Base-by-base conservation (phyloP, 78 protist genomes). In the Dictyostelium discoideum region DNA sequence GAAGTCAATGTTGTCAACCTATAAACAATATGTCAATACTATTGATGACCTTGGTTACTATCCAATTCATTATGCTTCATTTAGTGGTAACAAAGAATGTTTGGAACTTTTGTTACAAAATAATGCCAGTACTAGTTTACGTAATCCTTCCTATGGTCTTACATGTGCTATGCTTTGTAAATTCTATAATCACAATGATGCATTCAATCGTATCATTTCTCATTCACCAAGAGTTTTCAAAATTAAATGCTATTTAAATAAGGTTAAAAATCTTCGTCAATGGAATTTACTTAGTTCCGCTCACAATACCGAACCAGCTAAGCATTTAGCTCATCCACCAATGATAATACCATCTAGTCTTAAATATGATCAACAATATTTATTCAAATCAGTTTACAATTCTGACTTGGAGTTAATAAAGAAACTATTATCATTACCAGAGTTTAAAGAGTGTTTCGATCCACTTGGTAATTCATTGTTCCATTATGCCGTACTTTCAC, bases 21-120 rank as follows among this genome's bases (percentile, higher is more conserved):
- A 87, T 63, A 20, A 67, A 14, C n/a, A 60, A 20, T 40, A 77
- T 13, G 14, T 82, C 13, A 87, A 87, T 40, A 44, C 57, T 18
- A 2, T 26, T 6, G 85, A 79, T 24, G 44, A 50, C 0, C 8
- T 40, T 42, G 85, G 86, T 1, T 79, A 22, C 81, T 87, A 78
- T 60, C 93, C 93, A 37, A 32, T 87, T 18, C 93, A 87, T n/a
- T 87, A 87, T 87, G 93, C 86, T 5, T 73, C 60, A 7, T 13
- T 37, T 9, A 32, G 60, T 54, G 37, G 32, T 54, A 37, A 72
- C 39, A 3, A 29, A 18, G 50, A 86, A 72, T 24, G 60, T 20
- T 13, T 50, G 14, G 40, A 39, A 8, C 1, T 86, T 1, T 29
- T 86, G 50, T 39, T 86, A 9, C 50, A 77, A 85, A 29, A 74